Evolutionary conservation across 2,329 filamentous ascomycete species (phyloP).

Genomic region (Cladophialophora bantiana): DNA sequence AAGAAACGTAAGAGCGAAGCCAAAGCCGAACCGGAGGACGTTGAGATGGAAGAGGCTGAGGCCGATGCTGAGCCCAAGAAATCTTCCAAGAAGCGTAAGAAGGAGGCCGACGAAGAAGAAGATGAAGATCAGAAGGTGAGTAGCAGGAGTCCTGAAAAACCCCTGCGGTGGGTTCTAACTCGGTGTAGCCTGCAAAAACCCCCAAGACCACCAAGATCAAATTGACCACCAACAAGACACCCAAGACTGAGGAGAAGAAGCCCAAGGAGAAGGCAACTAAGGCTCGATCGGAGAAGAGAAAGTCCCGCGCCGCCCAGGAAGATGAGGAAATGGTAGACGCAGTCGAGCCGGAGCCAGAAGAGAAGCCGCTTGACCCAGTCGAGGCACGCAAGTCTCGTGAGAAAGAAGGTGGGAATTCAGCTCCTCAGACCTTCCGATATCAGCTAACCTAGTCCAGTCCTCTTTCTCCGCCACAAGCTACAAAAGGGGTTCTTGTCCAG

Average conservation of each 20-base stretch:
- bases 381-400: constrained; percentile 62
- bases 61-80: constrained; percentile 62
- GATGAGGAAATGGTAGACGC: constrained; percentile 66
- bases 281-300: constrained; percentile 65
- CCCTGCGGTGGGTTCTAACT: constrained; percentile 24
- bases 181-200: constrained; percentile 63
- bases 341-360: constrained; percentile 57
- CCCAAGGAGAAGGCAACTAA: constrained; percentile 65
- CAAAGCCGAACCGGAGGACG: constrained; percentile 55
- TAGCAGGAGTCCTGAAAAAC: constrained; percentile 11
- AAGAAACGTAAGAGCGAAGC: constrained; percentile 56
- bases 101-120: constrained; percentile 68
- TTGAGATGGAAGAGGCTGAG: constrained; percentile 55
- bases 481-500: constrained; percentile 91
- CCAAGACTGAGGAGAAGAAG: constrained; percentile 56
- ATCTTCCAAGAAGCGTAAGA: constrained; percentile 81
- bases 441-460: constrained; percentile 60
- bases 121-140: constrained; percentile 77
- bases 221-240: constrained; percentile 66
- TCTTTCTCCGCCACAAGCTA: constrained; percentile 91
- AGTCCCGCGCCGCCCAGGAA: constrained; percentile 59
- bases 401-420: constrained; percentile 66
- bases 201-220: constrained; percentile 69
- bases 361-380: constrained; percentile 60
- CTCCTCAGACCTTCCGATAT: constrained; percentile 29